Evolutionary conservation across 2,329 filamentous ascomycete species (phyloP), one percentile per base, ranked within the genome.

Genomic region (Nemania sp.): DNA sequence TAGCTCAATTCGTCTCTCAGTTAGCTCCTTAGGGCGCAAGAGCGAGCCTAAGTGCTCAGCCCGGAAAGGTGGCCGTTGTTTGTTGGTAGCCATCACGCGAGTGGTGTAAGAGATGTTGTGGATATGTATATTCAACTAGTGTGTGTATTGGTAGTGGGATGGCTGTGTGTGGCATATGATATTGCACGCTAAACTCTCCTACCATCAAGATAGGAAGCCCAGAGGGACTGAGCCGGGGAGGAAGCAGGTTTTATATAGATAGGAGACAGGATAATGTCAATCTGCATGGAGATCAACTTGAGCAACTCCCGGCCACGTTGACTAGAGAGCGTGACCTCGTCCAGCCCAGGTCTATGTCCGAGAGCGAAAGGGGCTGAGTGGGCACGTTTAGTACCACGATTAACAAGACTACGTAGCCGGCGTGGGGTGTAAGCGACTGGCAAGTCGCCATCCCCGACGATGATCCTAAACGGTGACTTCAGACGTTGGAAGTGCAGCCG

Each of bases 21-120:
- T 79, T 54, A 91, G 79, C 60, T 83, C 78, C 65, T 87, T 77
- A 5, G 89, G 89, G 11, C 90, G 87, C 48, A 91, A 83, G 34
- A 92, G 79, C 5, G 88, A 91, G 67, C 89, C 90, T 66, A 91
- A 80, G 71, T 92, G 89, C 80, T 92, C 90, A 50, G 90, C 90
- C 66, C 89, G 83, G 79, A 90, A 91, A 46, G 89, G 90, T 3
- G 78, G 78, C n/a, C 66, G 63, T 63, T 71, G 72, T 67, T 73
- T 74, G 58, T 71, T 72, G 43, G 50, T 48, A 17, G 62, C 56
- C 72, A 73, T 74, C 35, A 45, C 60, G 18, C 35, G 21, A 58
- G 18, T 48, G 11, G 32, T 18, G 25, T 12, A 11, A 17, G 21
- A 45, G 25, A 32, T n/a, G 7, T n/a, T 18, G 21, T 32, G 2